Evolutionary conservation across 2,329 filamentous ascomycete genomes (phyloP), one percentile per base, ranked within the genome.

Genomic region (Aspergillus sp.): DNA sequence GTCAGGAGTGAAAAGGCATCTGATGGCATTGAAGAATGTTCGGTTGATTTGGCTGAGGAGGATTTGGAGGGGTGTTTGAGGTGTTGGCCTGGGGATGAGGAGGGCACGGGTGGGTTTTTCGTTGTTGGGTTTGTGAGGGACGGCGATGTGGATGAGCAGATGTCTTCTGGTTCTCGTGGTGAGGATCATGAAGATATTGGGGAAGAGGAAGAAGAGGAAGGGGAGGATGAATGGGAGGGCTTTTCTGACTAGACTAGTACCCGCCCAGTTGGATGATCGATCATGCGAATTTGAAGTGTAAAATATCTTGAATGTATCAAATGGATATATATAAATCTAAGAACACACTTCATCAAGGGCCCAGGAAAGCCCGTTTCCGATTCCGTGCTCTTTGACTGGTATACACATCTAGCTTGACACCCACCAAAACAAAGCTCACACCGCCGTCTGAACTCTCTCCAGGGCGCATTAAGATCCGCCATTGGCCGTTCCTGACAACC

Each of bases 51-150:
- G 78, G 79, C 64, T 67, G 82, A 81, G 1, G 77, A 86, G 52
- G 69, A 80, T 41, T 74, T 80, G 6, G 87, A 93, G 24, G 90
- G 84, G 3, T 96, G 92, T 68, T 88, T 97, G 56, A 82, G 93
- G 58, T 90, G 91, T 33, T 88, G 90, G 73, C 90, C 93, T 66
- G 90, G 86, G 24, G 91, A 93, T 65, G 87, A 87, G 9, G 85
- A 89, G 62, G 91, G 92, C 0, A 90, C 93, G 1, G 96, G 97
- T 84, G 93, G 95, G 0, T 98, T 99, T 75, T 99, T 99, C 67
- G 90, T 97, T 19, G 91, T 86, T n/a, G 91, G 84, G 0, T 96
- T 99, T 74, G 83, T 91, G 3, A 81, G 90, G 53, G 84, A 89
- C 72, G 57, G 68, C 70, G 62, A 76, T 74, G 17, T 75, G 73